Base-by-base conservation (phyloP, 1,139 yeast genomes). In the Fermentozyma sake region DNA sequence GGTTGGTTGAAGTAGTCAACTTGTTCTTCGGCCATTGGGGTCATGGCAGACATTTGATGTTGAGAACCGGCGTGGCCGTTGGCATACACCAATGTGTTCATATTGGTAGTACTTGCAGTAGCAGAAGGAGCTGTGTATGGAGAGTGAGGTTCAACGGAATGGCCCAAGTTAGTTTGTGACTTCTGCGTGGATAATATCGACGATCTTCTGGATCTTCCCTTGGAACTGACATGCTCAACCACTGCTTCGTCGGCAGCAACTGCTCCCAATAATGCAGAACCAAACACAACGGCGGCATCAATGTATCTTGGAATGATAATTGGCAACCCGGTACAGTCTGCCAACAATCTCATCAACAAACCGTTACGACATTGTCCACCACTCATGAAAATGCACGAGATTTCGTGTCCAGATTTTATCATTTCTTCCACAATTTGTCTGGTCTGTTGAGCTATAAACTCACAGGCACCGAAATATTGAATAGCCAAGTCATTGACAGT, bases 361-460 rank as follows among this genome's bases (percentile, higher is more conserved):
- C 86, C 82, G 56, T 91, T 91, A 52, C 96, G 76, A 57, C 96
- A 87, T 57, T 91, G 98, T 16, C 98, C 97, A 32, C 98, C 98
- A 41, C 94, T 80, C 78, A 91, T 79, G 58, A 80, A 91, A 37
- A 91, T 78, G 25, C 86, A 72, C 20, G 71, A 64, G 38, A 91
- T 75, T 12, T 65, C 44, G 60, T 89, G 96, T 5, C 98, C 98
- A 4, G 81, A 68, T 30, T 68, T 61, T 45, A 76, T 79, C 84
- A 91, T 81, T 34, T 79, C 78, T 41, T 85, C 94, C 18, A 91
- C 79, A 50, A 91, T 91, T 50, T 91, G 98, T 48, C 96, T 76
- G 1, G 97, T 89, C 61, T 91, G 98, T 54, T 87, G 96, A 31
- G 96, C 96, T 55, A 91, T 89, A 49, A 91, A 91, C 58, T 91